phyloP scores from a whole-genome alignment of 179 eudicot genomes.

The Beta corolliflora region DNA sequence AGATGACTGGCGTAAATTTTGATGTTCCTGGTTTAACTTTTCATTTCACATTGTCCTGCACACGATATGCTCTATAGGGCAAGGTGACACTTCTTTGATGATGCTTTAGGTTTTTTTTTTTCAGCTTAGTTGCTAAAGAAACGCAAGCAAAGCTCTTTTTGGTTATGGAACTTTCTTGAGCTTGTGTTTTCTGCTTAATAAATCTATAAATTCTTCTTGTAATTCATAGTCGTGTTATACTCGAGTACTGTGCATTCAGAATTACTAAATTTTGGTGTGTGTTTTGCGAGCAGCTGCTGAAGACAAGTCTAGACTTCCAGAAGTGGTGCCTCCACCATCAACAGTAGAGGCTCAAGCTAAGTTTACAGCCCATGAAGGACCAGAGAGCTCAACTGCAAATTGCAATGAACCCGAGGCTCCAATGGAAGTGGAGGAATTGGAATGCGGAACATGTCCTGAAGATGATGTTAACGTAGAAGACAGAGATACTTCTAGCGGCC shows the following conservation, averaged over 20 bases:
- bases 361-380: conserved; percentile 29
- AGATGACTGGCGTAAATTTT: background rate
- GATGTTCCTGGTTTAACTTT: background rate
- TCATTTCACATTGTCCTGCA: background rate
- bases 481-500: conserved; percentile 40
- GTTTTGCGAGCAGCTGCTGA: conserved; percentile 32
- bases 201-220: background rate
- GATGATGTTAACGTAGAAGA: conserved; percentile 63
- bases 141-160: no score
- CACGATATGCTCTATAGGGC: background rate
- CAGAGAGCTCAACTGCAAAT: conserved; percentile 39
- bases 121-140: no score
- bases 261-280: background rate
- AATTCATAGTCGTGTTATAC: background rate
- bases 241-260: background rate
- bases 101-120: no score
- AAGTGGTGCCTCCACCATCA: conserved; percentile 31
- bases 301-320: conserved; percentile 37
- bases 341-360: conserved; percentile 52
- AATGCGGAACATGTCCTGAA: conserved; percentile 27
- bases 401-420: conserved; percentile 33
- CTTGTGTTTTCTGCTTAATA: background rate
- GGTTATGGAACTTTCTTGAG: background rate
- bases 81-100: background rate
- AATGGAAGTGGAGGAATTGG: conserved; percentile 25